Conservation (phyloP, 78 protist species). For the Monosiga brevicollis region DNA sequence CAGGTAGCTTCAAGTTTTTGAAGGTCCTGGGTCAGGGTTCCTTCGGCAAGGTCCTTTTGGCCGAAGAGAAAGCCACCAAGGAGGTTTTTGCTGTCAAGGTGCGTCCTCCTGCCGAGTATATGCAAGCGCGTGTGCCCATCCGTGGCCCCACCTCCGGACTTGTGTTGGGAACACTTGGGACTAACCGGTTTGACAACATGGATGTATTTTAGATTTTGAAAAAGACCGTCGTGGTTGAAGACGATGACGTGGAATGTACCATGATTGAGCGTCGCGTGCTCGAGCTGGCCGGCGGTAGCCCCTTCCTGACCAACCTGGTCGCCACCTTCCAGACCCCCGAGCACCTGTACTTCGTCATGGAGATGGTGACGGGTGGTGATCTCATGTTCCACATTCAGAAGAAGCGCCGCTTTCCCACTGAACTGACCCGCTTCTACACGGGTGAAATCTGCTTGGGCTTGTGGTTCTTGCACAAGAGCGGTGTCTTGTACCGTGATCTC, state of each 20-base stretch:
- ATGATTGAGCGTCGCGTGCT: background rate
- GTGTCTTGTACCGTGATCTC: constrained; percentile 48
- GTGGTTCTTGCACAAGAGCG: constrained; percentile 17
- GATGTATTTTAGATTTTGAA: constrained; percentile 4
- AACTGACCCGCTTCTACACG: constrained; percentile 18
- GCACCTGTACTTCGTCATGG: constrained; percentile 1
- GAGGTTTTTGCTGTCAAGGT: constrained; percentile 53
- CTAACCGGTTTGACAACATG: too few species aligned
- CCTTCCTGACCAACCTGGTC: constrained; percentile 53
- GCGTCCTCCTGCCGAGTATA: too few species aligned
- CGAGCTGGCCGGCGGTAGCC: constrained; percentile 23
- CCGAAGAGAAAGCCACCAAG: background rate
- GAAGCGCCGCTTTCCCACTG: background rate
- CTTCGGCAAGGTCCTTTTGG: constrained; percentile 7
- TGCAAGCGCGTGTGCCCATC: too few species aligned
- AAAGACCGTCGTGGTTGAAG: constrained; percentile 32
- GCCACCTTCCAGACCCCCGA: constrained; percentile 65
- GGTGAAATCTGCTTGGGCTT: constrained; percentile 26
- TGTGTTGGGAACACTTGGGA: too few species aligned
- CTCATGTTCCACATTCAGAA: constrained; percentile 37
- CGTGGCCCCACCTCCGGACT: too few species aligned
- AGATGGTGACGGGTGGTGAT: constrained; percentile 4
- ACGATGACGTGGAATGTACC: constrained; percentile 14
- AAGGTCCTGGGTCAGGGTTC: background rate
- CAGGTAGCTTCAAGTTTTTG: too few species aligned